Evolutionary conservation across 164 flowering plant genomes (phyloP).

Genomic region (Pachysandra terminalis): DNA sequence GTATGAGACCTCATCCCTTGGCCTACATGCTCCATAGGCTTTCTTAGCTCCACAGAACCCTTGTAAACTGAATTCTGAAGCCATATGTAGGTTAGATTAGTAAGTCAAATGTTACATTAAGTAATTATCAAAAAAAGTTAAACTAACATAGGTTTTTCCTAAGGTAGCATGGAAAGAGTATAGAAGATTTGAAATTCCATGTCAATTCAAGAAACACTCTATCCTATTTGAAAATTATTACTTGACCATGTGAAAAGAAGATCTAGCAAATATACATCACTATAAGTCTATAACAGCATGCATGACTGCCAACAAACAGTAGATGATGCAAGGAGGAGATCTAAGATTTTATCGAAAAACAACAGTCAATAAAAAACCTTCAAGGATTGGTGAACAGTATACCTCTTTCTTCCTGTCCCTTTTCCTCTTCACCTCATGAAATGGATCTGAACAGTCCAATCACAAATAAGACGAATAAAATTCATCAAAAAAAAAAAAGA

Average conservation of each 20-base stretch:
- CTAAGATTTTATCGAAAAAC: too few species aligned
- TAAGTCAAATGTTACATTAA: neutral
- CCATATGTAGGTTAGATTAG: slow-evolving; percentile 11
- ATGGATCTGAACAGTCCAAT: slow-evolving; percentile 62
- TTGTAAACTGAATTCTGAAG: slow-evolving; percentile 40
- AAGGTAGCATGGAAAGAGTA: too few species aligned
- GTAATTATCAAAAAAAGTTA: too few species aligned
- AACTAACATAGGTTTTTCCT: neutral
- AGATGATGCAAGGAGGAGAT: too few species aligned
- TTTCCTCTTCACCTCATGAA: slow-evolving; percentile 90
- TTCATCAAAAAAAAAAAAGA: too few species aligned
- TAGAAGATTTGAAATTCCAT: too few species aligned
- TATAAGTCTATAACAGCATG: too few species aligned
- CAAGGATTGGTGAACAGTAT: slow-evolving; percentile 6
- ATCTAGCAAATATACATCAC: too few species aligned
- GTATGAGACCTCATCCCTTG: slow-evolving; percentile 22
- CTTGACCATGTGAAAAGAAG: too few species aligned
- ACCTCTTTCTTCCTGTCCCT: slow-evolving; percentile 90
- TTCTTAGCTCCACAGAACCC: slow-evolving; percentile 36
- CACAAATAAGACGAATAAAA: slow-evolving; percentile 9
- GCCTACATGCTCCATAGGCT: slow-evolving; percentile 29
- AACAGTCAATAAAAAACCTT: neutral
- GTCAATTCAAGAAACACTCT: too few species aligned
- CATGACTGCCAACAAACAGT: too few species aligned
- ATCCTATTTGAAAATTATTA: too few species aligned